Conservation (phyloP, 75 land plant genomes). For the Picea sitchensis region DNA sequence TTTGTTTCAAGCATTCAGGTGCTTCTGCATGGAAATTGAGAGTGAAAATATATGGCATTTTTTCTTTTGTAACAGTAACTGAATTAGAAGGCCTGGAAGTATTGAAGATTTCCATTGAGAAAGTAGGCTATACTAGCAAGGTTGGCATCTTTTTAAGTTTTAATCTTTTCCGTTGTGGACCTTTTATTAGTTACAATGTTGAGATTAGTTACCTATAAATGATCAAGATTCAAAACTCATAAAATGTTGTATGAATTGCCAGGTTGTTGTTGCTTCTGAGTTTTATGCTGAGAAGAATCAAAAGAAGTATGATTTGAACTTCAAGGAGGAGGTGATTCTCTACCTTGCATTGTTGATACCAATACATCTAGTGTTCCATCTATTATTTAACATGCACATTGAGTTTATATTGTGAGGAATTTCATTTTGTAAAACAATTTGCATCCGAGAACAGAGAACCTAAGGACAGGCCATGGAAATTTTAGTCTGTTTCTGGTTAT, state of each 20-base stretch:
- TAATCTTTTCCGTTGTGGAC: neutral
- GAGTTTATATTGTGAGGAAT: too few relatives aligned
- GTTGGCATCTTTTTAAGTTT: slow-evolving; percentile 26
- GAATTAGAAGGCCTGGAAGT: slow-evolving; percentile 77
- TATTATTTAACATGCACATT: too few relatives aligned
- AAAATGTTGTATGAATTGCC: neutral
- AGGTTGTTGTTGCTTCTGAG: slow-evolving; percentile 99
- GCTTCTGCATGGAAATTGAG: neutral
- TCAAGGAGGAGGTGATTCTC: slow-evolving; percentile 82
- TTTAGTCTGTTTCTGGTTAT: too few relatives aligned
- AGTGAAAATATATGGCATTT: neutral
- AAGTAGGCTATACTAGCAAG: slow-evolving; percentile 94
- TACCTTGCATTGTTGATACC: neutral
- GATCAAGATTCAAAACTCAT: neutral
- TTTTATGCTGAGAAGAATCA: slow-evolving; percentile 61
- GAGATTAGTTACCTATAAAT: neutral
- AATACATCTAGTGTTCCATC: neutral
- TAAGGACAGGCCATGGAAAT: too few relatives aligned
- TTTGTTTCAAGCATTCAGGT: slow-evolving; percentile 99
- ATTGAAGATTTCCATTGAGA: slow-evolving; percentile 89
- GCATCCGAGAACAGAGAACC: too few relatives aligned
- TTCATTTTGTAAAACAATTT: too few relatives aligned
- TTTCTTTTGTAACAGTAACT: neutral
- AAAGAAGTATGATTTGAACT: slow-evolving; percentile 87
- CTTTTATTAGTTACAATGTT: neutral